These are phyloP conservation scores for Fomitopsis betulina DNA, from an alignment of 1,284 basidiomycete species.

Conservation along the genomic window DNA sequence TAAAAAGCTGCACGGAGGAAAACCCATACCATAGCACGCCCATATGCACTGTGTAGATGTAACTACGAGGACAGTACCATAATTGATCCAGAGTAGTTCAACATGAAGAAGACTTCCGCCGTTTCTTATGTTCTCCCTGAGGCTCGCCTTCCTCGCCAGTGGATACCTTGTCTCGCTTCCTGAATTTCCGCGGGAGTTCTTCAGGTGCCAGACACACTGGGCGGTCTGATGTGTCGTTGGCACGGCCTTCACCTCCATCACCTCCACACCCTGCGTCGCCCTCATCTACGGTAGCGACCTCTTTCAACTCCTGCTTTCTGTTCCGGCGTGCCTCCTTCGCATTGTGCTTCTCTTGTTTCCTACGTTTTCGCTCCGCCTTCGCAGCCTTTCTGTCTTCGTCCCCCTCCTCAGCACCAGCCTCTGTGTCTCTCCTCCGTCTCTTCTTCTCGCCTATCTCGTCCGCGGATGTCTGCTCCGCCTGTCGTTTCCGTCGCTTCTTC, in stretches of 20 bases:
- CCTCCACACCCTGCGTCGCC: not conserved
- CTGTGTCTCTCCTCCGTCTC: constrained; percentile 6
- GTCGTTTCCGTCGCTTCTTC: constrained; percentile 13
- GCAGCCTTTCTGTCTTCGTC: constrained; percentile 6
- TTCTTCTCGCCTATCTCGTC: not conserved
- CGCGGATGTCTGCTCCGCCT: constrained; percentile 10
- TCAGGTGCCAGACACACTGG: not conserved
- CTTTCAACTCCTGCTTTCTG: constrained; percentile 10
- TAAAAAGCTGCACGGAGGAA: not conserved
- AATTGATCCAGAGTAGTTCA: not conserved
- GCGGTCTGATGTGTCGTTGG: not conserved
- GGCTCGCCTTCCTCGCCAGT: not conserved
- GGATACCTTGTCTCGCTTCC: not conserved
- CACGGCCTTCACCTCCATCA: not conserved
- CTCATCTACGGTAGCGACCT: not conserved
- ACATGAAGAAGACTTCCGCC: not conserved
- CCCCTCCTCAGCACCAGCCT: not conserved
- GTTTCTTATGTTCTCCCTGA: not conserved
- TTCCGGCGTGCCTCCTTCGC: constrained; percentile 21
- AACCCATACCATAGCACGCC: not conserved
- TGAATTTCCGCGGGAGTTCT: not conserved
- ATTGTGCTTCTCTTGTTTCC: constrained; percentile 20
- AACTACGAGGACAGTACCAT: not conserved
- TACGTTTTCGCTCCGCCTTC: constrained; percentile 21
- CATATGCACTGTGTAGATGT: not conserved